phyloP scores from a whole-genome alignment of 2,329 filamentous ascomycete species.

The Trichoderma semiorbis region DNA sequence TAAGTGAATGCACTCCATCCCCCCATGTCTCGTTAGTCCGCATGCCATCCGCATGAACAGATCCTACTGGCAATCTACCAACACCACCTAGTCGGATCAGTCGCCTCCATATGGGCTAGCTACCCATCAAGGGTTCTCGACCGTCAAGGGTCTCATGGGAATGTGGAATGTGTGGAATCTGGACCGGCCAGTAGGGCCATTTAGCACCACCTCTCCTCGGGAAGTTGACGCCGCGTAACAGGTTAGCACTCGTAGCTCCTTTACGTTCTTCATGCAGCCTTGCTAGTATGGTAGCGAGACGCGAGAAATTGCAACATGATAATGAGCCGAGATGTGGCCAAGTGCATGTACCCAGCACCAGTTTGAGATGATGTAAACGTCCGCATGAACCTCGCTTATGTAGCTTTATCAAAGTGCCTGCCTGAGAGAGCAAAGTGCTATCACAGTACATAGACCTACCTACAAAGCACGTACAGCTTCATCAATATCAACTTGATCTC shows the following conservation, averaged over 20 bases:
- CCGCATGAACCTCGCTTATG: not conserved
- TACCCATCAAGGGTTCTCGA: not conserved
- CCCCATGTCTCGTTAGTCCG: not conserved
- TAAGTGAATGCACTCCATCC: not conserved
- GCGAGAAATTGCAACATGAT: not conserved
- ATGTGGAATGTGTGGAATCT: not conserved
- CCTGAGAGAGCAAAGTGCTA: not conserved
- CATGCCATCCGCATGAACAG: conserved; percentile 1
- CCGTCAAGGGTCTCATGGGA: not conserved
- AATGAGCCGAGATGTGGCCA: not conserved
- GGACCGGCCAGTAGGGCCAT: not conserved
- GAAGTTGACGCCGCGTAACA: not conserved
- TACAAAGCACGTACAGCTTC: not conserved
- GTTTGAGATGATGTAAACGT: not conserved
- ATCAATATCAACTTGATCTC: not conserved
- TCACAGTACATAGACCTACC: not conserved
- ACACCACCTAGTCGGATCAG: not conserved
- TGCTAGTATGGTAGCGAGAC: not conserved
- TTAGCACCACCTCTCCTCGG: not conserved
- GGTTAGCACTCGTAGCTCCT: not conserved
- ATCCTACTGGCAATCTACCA: not conserved
- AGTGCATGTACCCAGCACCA: not conserved
- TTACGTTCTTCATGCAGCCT: not conserved
- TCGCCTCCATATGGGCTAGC: not conserved
- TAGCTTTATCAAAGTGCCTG: not conserved